Conservation (phyloP, 2,329 filamentous ascomycete genomes). For the Cyphellophora attinorum region DNA sequence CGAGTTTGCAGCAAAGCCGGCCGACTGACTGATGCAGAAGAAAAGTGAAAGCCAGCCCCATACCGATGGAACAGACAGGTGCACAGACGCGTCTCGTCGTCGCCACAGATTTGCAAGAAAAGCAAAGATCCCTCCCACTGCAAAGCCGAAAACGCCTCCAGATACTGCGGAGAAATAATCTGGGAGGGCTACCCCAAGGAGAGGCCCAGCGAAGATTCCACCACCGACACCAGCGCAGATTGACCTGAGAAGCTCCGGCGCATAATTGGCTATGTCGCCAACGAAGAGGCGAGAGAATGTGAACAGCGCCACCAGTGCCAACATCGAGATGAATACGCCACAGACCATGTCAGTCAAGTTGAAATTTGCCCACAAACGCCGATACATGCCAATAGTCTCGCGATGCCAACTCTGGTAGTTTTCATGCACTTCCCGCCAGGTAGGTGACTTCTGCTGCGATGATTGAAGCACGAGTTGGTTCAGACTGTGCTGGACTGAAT, state of each 20-base stretch:
- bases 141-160: slow-evolving; percentile 27
- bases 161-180: slow-evolving; percentile 9
- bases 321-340: slow-evolving; percentile 62
- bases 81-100: neutral
- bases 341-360: slow-evolving; percentile 77
- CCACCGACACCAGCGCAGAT: slow-evolving; percentile 39
- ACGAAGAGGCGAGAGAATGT: slow-evolving; percentile 58
- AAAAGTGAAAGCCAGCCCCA: slow-evolving; percentile 84
- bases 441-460: neutral
- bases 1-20: slow-evolving; percentile 93
- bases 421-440: slow-evolving; percentile 35
- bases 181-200: slow-evolving; percentile 9
- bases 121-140: slow-evolving; percentile 36
- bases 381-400: slow-evolving; percentile 69
- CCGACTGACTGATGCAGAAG: slow-evolving; percentile 77
- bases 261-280: slow-evolving; percentile 44
- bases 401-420: slow-evolving; percentile 66
- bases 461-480: slow-evolving; percentile 19
- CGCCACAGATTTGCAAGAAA: slow-evolving; percentile 14
- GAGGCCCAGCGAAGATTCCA: slow-evolving; percentile 27
- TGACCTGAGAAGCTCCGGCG: slow-evolving; percentile 41
- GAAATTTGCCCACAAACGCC: slow-evolving; percentile 83
- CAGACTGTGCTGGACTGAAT: slow-evolving; percentile 16
- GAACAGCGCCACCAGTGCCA: slow-evolving; percentile 58
- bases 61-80: slow-evolving; percentile 59